Conservation (phyloP, 768 basidiomycete genomes). For the Leccinum incarnatum region DNA sequence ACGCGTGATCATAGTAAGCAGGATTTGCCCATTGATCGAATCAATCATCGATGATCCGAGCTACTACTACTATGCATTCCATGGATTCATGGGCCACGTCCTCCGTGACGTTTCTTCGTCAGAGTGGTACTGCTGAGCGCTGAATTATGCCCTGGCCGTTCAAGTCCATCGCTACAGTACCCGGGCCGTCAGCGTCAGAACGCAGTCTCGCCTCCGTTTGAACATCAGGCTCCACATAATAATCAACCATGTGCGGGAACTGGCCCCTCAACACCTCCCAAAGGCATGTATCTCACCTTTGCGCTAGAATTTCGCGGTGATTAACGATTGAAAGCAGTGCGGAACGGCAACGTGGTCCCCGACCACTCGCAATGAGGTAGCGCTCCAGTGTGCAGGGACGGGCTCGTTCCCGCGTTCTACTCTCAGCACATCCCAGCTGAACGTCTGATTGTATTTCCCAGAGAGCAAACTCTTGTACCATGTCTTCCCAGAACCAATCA, state of each 20-base stretch:
- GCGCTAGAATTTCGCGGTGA: not conserved
- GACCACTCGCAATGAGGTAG: not conserved
- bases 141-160: not conserved
- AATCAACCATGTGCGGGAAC: not conserved
- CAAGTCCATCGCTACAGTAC: not conserved
- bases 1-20: not conserved
- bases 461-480: conserved; percentile 1
- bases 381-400: not conserved
- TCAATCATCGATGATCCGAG: not conserved
- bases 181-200: too few species aligned
- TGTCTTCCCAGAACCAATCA: conserved; percentile 9
- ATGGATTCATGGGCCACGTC: not conserved
- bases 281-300: not conserved
- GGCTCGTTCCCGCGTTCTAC: not conserved
- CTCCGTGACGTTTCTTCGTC: not conserved
- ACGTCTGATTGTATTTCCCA: not conserved
- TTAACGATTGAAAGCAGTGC: not conserved
- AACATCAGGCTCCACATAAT: not conserved
- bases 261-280: not conserved
- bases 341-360: not conserved
- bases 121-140: not conserved
- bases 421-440: not conserved
- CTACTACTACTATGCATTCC: not conserved
- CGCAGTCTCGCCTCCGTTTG: not conserved
- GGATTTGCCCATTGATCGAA: not conserved